Conservation (phyloP, 148 eudicot genomes). For the Rhododendron williamsianum region DNA sequence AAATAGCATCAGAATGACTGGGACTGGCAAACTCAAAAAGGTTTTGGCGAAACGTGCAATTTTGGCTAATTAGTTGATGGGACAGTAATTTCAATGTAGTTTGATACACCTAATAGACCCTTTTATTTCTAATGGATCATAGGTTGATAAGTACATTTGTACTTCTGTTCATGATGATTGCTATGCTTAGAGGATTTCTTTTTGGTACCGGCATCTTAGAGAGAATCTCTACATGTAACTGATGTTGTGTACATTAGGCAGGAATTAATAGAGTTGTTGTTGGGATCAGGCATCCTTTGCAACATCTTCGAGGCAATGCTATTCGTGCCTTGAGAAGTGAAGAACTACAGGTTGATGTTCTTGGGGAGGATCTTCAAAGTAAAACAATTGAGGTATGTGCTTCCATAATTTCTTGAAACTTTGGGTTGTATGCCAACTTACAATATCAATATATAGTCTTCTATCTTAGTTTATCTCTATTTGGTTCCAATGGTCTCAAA, state of each 20-base stretch:
- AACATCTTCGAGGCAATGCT: constrained; percentile 79
- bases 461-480: constrained; percentile 1
- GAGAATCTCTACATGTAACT: constrained; percentile 13
- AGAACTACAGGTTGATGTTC: constrained; percentile 83
- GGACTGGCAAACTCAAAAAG: neutral
- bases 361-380: constrained; percentile 77
- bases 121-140: neutral
- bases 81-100: neutral
- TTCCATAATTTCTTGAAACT: neutral
- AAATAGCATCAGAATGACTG: neutral
- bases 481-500: neutral
- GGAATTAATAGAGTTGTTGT: constrained; percentile 83
- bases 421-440: neutral
- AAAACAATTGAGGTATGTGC: constrained; percentile 54
- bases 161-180: neutral
- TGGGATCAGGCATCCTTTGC: constrained; percentile 85
- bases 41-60: neutral
- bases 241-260: constrained; percentile 45
- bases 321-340: constrained; percentile 69
- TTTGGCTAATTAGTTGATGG: neutral
- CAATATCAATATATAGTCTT: neutral
- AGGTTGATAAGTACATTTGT: neutral
- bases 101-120: neutral
- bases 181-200: neutral
- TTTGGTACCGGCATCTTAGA: neutral